Base-by-base conservation (phyloP, 1,284 basidiomycete species). In the Trichosporon sp. region DNA sequence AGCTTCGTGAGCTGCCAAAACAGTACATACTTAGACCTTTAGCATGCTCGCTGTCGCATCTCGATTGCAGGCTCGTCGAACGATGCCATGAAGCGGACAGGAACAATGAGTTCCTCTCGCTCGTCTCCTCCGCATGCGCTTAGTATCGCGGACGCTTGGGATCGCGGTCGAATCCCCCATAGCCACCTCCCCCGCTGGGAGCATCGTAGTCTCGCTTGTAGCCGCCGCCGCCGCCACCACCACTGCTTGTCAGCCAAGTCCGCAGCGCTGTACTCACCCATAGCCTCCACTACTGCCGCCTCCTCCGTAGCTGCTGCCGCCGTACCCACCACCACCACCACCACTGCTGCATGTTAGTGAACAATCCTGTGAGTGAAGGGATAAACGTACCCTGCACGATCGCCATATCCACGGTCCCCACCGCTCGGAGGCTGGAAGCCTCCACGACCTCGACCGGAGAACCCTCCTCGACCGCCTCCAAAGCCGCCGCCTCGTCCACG, bases 121-220 rank as follows among this genome's bases (percentile, higher is more conserved):
- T 6, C 40, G 40, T 4, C 40, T 44, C 40, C 40, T 21, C 6
- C n/a, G 9, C 40, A n/a, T 21, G 23, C 40, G 11, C 49, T 54
- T 65, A 91, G 79, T 90, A 91, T 73, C 90, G 86, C 73, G 88
- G 86, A 74, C 90, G 87, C 81, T 92, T 92, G 46, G 84, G 73
- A 71, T 91, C 89, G 70, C 89, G 86, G 79, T 91, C 90, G 73
- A 90, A 89, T 79, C 87, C 87, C 79, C 87, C 86, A 62, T 85
- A 86, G 57, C 84, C 85, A 68, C 86, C 84, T 37, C 78, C 79
- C 29, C 79, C 77, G 58, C 81, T 81, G 16, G 70, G 75, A 4
- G 67, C 69, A 31, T 74, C 71, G 59, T 69, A 74, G 46, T 76
- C 73, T 13, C 77, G 72, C 70, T 78, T 78, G 70, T 72, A 74